These are phyloP conservation scores for Arthrobotrys pseudoclavata DNA, from an alignment of 2,329 filamentous ascomycete genomes.

Conservation along the genomic window DNA sequence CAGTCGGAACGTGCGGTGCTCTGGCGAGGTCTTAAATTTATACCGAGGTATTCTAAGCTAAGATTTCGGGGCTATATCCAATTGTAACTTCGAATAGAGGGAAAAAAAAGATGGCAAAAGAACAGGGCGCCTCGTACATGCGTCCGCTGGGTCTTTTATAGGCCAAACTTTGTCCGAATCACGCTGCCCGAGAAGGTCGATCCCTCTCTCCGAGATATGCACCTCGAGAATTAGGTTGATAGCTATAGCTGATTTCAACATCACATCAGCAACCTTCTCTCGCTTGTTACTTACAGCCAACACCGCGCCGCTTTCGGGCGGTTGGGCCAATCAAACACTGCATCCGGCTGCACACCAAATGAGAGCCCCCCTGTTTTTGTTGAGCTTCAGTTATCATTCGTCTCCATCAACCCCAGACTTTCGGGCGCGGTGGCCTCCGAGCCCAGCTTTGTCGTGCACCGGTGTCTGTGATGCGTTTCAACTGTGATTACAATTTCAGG, in stretches of 20 bases:
- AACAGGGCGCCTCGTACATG: background rate
- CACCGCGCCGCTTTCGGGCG: conserved; percentile 30
- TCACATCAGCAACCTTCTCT: conserved; percentile 23
- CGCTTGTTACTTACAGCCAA: conserved; percentile 11
- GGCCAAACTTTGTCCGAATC: conserved; percentile 1
- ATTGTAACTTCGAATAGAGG: no score
- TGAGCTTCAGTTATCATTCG: conserved; percentile 14
- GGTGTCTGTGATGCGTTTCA: no score
- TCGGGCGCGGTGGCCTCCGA: conserved; percentile 17
- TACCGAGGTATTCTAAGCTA: no score
- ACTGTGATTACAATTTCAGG: conserved; percentile 19
- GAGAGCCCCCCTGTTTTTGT: background rate
- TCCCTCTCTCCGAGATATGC: conserved; percentile 21
- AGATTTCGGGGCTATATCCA: no score
- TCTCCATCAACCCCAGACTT: conserved; percentile 6
- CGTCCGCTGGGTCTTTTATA: conserved; percentile 23
- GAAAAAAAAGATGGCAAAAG: no score
- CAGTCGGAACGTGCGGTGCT: no score
- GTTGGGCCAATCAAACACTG: conserved; percentile 47
- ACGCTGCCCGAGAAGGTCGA: background rate
- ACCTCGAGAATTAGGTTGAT: conserved; percentile 26
- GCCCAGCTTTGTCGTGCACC: background rate
- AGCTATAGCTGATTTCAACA: conserved; percentile 23
- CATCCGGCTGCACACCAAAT: conserved; percentile 9
- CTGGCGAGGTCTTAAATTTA: no score